Evolutionary conservation across 257 asterid genomes (phyloP).

Genomic region (Nicotiana undulata): DNA sequence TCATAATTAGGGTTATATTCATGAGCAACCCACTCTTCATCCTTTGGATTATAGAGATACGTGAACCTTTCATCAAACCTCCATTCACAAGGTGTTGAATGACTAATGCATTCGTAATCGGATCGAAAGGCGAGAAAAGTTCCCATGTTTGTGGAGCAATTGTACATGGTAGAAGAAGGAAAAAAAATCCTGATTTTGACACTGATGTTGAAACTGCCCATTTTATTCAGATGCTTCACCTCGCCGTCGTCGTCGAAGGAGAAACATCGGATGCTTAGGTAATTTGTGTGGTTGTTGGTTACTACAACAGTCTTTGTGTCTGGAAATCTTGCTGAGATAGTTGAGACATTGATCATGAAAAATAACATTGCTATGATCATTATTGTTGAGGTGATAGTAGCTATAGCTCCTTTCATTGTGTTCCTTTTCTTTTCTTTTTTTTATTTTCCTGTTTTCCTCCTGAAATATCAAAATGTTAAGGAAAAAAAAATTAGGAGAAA

Average conservation of each 20-base stretch:
- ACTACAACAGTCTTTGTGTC: conserved; percentile 13
- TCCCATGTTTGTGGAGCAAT: conserved; percentile 82
- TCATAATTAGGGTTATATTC: conserved; percentile 65
- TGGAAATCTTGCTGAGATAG: background rate
- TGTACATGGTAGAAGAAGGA: conserved; percentile 44
- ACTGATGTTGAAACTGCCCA: conserved; percentile 27
- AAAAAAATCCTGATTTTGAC: conserved; percentile 18
- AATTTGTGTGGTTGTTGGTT: conserved; percentile 59
- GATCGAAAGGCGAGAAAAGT: conserved; percentile 47
- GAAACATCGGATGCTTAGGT: conserved; percentile 52
- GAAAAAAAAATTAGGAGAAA: background rate
- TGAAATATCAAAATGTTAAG: background rate
- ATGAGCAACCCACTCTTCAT: conserved; percentile 10
- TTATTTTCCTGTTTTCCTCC: background rate
- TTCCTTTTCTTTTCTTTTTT: background rate
- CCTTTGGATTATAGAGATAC: conserved; percentile 24
- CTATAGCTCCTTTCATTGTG: background rate
- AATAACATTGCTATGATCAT: background rate
- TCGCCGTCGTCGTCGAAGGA: conserved; percentile 28
- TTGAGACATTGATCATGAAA: background rate
- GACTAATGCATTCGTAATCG: conserved; percentile 26
- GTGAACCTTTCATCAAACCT: conserved; percentile 45
- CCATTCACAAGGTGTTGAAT: conserved; percentile 40
- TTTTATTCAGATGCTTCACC: conserved; percentile 32
- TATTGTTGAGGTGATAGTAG: background rate